phyloP scores from a whole-genome alignment of 73 alveolate genomes.

The Paramecium pentaurelia region DNA sequence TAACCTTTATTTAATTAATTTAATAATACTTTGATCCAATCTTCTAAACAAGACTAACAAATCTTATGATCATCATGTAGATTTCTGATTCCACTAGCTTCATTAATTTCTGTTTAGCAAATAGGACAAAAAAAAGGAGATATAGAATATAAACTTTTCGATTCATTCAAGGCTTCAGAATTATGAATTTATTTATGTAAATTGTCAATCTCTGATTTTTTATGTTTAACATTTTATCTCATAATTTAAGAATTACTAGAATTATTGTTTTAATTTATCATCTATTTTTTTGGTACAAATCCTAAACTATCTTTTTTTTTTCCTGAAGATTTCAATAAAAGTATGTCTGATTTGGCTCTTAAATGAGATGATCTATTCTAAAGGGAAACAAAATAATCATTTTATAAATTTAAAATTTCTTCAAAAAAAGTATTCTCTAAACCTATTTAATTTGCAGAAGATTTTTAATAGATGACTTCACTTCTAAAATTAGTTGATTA shows the following conservation, averaged over 20 bases:
- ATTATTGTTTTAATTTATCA: background rate
- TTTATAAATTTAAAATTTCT: background rate
- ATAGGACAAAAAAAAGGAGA: background rate
- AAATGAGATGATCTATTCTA: background rate
- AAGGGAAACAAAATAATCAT: background rate
- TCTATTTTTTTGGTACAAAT: background rate
- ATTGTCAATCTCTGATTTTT: background rate
- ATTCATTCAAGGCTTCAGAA: background rate
- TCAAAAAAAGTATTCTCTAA: background rate
- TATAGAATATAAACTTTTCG: background rate
- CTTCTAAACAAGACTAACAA: background rate
- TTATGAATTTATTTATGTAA: no score
- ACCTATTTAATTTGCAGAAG: background rate
- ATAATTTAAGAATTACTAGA: background rate
- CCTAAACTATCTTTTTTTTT: background rate
- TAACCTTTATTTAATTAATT: background rate
- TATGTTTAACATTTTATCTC: background rate
- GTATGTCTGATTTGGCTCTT: background rate
- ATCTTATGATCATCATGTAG: slow-evolving; percentile 39
- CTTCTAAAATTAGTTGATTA: background rate
- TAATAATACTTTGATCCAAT: background rate
- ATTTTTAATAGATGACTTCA: background rate
- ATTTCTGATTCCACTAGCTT: background rate
- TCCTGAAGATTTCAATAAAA: background rate
- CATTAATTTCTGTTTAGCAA: background rate